These are phyloP conservation scores for Drechmeria coniospora DNA, from an alignment of 2,329 filamentous ascomycete genomes.

Conservation along the genomic window DNA sequence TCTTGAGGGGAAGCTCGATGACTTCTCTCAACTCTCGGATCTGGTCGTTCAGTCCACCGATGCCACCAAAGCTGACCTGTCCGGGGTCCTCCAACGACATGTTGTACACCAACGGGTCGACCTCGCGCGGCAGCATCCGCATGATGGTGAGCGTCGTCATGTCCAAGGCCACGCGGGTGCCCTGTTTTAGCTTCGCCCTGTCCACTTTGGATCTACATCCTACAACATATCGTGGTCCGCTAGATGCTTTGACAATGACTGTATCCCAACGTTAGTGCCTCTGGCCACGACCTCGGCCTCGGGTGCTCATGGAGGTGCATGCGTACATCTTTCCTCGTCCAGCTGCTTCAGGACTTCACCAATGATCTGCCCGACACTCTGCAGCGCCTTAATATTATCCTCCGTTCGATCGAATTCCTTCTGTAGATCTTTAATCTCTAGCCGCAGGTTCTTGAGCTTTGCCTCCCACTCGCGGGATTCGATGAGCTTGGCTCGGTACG, in stretches of 20 bases:
- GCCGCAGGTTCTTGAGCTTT: constrained; percentile 82
- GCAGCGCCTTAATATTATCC: constrained; percentile 97
- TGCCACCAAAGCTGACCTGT: constrained; percentile 93
- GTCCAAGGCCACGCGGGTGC: constrained; percentile 89
- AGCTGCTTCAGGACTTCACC: constrained; percentile 97
- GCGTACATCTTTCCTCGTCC: constrained; percentile 92
- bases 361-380: constrained; percentile 98
- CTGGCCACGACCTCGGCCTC: neutral
- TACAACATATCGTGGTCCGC: constrained; percentile 92
- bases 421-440: constrained; percentile 92
- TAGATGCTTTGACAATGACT: constrained; percentile 99
- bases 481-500: constrained; percentile 68
- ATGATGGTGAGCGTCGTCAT: constrained; percentile 99
- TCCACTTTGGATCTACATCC: constrained; percentile 98
- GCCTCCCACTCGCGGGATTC: constrained; percentile 98
- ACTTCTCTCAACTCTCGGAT: constrained; percentile 95
- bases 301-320: neutral
- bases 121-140: constrained; percentile 97
- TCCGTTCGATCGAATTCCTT: constrained; percentile 94
- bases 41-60: constrained; percentile 95
- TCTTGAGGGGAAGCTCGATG: constrained; percentile 95
- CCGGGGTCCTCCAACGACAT: constrained; percentile 98
- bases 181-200: constrained; percentile 93
- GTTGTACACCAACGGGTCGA: constrained; percentile 97
- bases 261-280: constrained; percentile 4